A percentile compares a stretch with the other conserved stretches of the same genome.
These are phyloP conservation scores for Tolypocladium ophioglossoides DNA, from an alignment of 2,329 filamentous ascomycete species.

Conservation along the genomic window DNA sequence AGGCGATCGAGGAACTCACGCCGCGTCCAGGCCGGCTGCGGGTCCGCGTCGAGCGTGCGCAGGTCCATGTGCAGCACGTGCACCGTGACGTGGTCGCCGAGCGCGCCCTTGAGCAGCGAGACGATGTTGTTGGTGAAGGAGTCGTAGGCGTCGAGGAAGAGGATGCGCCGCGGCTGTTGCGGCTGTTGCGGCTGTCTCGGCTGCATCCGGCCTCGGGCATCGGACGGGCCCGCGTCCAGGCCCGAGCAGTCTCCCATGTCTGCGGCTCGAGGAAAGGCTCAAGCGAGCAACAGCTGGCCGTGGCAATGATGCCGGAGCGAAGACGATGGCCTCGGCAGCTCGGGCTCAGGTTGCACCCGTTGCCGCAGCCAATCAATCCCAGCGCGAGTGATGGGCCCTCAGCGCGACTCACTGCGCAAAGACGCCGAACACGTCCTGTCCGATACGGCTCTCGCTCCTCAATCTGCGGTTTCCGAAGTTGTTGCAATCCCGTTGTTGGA, in stretches of 20 bases:
- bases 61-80: conserved; percentile 26
- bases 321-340: neutral
- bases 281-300: neutral
- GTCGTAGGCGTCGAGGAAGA: conserved; percentile 94
- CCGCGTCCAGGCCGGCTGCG: conserved; percentile 31
- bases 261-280: neutral
- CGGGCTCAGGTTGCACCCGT: neutral
- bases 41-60: conserved; percentile 56
- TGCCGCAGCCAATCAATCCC: neutral
- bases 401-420: neutral
- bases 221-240: too few relatives aligned
- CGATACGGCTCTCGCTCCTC: neutral
- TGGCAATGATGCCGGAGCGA: neutral
- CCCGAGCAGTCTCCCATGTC: neutral
- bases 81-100: conserved; percentile 55
- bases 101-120: conserved; percentile 60
- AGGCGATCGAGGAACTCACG: conserved; percentile 30
- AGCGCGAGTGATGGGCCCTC: neutral
- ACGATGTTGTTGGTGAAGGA: conserved; percentile 96
- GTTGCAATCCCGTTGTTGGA: neutral
- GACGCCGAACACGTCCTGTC: neutral
- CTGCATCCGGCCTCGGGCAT: neutral
- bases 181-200: neutral
- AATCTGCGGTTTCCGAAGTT: neutral
- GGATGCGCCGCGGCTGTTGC: conserved; percentile 38